Base-by-base conservation (phyloP, 768 basidiomycete species). In the Filobasidium floriforme region DNA sequence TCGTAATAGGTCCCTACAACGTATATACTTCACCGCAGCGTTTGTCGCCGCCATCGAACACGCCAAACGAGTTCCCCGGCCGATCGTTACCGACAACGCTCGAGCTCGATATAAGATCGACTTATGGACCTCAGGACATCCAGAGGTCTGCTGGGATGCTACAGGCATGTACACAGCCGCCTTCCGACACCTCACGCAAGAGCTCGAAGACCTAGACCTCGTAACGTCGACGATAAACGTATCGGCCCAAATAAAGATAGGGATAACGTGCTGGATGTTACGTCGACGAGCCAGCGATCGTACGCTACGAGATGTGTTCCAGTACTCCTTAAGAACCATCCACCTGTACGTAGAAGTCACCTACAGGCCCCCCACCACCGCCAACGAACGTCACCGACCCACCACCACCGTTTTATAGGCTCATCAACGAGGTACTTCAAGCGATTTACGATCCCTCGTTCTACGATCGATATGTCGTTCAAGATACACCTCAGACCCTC, bases 241-340 rank as follows among this genome's bases (percentile, higher is more conserved):
- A 19, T 43, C 61, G 1, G 41, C 41, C 7, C 11, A 62, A 11
- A 18, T 62, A 3, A 12, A 43, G 7, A 18, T 62, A 7, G 61
- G 24, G 12, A 62, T 62, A 5, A 29, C 41, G 2, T 28, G 46
- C 9, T 51, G 49, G 26, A 49, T 62, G 44, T 6, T 51, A 9
- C 43, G 61, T 1, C 44, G 49, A 12, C 1, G 43, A 1, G 61
- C 32, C 2, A 51, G 6, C 4, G 44, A 9, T 37, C 61, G 61
- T 1, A 62, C 61, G 3, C 19, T 62, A 37, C 61, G 46, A 4
- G 61, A 62, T 11, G 14, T 28, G 19, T 62, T 62, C 22, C 46
- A 62, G 61, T 26, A 46, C 5, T 49, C 61, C 2, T 51, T 51
- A 4, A 7, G 43, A n/a, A 46, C 61, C 6, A 26, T 62, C 3